Percentiles rank a stretch among this genome's conserved stretches.
Conservation (phyloP, 164 flowering plant genomes). For the Berberis vulgaris region DNA sequence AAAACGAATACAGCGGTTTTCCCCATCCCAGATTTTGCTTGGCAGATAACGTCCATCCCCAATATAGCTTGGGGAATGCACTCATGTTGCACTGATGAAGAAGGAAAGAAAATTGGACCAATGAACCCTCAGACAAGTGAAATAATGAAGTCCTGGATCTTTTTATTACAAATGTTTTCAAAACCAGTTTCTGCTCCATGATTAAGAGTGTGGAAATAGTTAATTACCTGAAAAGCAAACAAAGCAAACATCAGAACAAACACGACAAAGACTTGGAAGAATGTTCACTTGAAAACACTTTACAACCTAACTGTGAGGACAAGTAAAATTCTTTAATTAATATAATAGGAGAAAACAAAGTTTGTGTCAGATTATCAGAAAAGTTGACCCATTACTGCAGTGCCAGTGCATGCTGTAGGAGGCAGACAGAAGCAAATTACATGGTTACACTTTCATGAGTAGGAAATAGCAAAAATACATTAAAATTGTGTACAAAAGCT, state of each 20-base stretch:
- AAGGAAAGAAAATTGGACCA: constrained; percentile 57
- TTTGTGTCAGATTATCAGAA: too few species aligned
- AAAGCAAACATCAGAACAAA: background rate
- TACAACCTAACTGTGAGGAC: background rate
- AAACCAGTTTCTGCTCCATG: constrained; percentile 34
- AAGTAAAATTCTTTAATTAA: background rate
- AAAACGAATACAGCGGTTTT: constrained; percentile 97
- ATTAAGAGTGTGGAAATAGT: constrained; percentile 31
- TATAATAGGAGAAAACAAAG: too few species aligned
- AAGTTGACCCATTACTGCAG: too few species aligned
- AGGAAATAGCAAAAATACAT: background rate
- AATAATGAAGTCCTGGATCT: constrained; percentile 45
- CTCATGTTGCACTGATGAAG: constrained; percentile 96
- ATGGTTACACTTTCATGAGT: too few species aligned
- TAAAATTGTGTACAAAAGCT: background rate
- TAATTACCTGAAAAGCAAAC: constrained; percentile 49
- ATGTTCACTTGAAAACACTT: background rate
- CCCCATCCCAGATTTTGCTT: constrained; percentile 99
- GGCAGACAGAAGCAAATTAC: too few species aligned
- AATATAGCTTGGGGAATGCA: constrained; percentile 97
- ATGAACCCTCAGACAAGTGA: constrained; percentile 45
- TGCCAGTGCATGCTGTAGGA: too few species aligned
- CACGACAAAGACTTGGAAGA: too few species aligned
- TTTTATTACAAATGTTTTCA: constrained; percentile 42
- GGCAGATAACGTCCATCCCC: constrained; percentile 99